Evolutionary conservation across 1,139 yeast species (phyloP), one percentile per base, ranked within the genome.

Genomic region (Candida frijolesensis): DNA sequence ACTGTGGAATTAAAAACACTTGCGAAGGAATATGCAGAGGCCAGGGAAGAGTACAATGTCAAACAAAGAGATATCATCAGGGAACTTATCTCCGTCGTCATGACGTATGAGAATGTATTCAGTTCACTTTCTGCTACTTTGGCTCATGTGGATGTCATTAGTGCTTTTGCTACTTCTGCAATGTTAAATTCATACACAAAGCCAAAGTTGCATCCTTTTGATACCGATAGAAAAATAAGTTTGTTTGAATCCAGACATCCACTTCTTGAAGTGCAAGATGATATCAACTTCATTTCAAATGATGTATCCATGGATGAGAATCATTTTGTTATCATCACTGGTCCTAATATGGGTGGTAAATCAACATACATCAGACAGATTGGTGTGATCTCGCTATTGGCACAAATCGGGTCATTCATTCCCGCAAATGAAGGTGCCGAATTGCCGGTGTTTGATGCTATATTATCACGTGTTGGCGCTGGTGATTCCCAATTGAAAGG

Each of bases 271-370:
- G 88, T 84, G 48, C 97, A 91, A 66, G 96, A 91, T 56, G 97
- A 89, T 55, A 74, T 91, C 45, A 79, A 83, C 27, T 94, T 94
- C 61, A 92, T 94, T 54, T 84, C 97, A 3, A 94, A 94, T 67
- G 97, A 94, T 62, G 87, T 89, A 2, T 46, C 50, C 1, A 55
- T 55, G 27, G 67, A 67, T 10, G 57, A 54, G 25, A 72, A 67
- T 0, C 76, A 84, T 15, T 92, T 94, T 62, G 77, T 84, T 14
- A 87, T 94, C 32, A 89, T 94, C 33, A 94, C 99, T 0, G 99
- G 99, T 16, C 99, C 99, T 38, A 94, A 94, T 64, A 94, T 94
- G 99, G 99, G 98, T 53, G 98, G 98, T 63, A 94, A 94, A 66
- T 90, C 97, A 1, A 92, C 98, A 0, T 94, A 89, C 66, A 91